A percentile compares a stretch with the other conserved stretches of the same genome.
Evolutionary conservation across 139 green algal genomes (phyloP).

Genomic region (Asterochloris erici): DNA sequence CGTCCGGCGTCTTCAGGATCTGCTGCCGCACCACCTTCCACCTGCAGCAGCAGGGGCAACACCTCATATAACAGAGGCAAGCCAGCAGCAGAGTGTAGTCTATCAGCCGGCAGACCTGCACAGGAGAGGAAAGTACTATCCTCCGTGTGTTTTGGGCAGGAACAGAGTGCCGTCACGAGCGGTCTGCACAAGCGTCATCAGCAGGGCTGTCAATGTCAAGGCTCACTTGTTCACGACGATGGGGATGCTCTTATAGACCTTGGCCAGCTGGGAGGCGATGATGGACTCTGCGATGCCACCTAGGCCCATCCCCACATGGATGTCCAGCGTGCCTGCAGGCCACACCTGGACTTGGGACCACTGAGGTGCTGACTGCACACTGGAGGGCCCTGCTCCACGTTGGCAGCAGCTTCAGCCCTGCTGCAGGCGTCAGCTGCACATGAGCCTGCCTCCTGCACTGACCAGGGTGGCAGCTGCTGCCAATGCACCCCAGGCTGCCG

Average conservation of each 20-base stretch:
- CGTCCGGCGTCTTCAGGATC: not conserved
- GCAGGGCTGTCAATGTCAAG: not conserved
- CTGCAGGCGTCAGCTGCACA: too few relatives aligned
- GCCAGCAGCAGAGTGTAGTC: not conserved
- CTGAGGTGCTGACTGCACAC: too few relatives aligned
- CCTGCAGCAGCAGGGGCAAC: not conserved
- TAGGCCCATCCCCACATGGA: not conserved
- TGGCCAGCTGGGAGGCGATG: conserved; percentile 27
- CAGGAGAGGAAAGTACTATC: not conserved
- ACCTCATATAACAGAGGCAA: not conserved
- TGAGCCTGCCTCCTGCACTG: too few relatives aligned
- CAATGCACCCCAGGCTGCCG: too few relatives aligned
- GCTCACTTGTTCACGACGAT: conserved; percentile 24
- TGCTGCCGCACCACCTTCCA: not conserved
- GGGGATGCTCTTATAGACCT: conserved; percentile 34
- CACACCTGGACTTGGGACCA: too few relatives aligned
- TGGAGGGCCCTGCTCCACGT: too few relatives aligned
- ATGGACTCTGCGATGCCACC: conserved; percentile 30
- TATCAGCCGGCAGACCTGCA: not conserved
- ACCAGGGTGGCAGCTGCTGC: too few relatives aligned
- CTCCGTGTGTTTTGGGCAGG: not conserved
- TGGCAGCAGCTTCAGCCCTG: too few relatives aligned
- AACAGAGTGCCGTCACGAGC: not conserved
- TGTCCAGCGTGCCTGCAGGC: not conserved
- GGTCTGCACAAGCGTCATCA: not conserved